These are phyloP conservation scores for Blepharisma japonicum DNA, from an alignment of 73 alveolate genomes.

Conservation along the genomic window DNA sequence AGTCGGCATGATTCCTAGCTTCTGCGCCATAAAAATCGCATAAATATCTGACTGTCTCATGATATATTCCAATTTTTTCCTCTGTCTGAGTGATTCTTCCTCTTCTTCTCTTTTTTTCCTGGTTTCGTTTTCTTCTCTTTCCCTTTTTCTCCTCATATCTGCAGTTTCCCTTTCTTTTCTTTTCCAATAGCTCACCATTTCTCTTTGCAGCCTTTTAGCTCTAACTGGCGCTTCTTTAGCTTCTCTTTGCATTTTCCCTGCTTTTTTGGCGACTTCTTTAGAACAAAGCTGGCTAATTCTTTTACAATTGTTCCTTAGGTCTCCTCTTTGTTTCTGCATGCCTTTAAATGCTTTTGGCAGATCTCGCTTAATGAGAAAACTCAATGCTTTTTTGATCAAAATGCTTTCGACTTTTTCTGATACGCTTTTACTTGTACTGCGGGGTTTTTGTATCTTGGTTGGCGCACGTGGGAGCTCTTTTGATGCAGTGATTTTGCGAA, in stretches of 20 bases:
- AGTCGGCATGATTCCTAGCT: slow-evolving; percentile 89
- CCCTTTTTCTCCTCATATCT: slow-evolving; percentile 93
- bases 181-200: slow-evolving; percentile 90
- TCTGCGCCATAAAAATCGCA: slow-evolving; percentile 96
- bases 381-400: slow-evolving; percentile 51
- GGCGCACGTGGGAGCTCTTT: slow-evolving; percentile 18
- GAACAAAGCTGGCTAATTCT: slow-evolving; percentile 73
- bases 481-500: not conserved
- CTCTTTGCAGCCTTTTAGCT: slow-evolving; percentile 91
- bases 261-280: slow-evolving; percentile 92
- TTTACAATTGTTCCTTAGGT: slow-evolving; percentile 82
- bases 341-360: slow-evolving; percentile 77
- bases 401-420: slow-evolving; percentile 24
- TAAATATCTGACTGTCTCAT: slow-evolving; percentile 96
- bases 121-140: slow-evolving; percentile 89
- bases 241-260: slow-evolving; percentile 75
- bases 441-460: not conserved
- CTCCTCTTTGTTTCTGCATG: slow-evolving; percentile 77
- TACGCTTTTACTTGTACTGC: not conserved
- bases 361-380: slow-evolving; percentile 75
- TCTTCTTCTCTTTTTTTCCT: slow-evolving; percentile 95
- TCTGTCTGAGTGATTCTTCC: slow-evolving; percentile 85
- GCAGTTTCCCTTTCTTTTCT: slow-evolving; percentile 95
- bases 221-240: slow-evolving; percentile 81
- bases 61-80: slow-evolving; percentile 94